Percentiles rank a stretch among this genome's conserved stretches.
Conservation (phyloP, 2,329 filamentous ascomycete genomes). For the Aspergillus tubingensis region DNA sequence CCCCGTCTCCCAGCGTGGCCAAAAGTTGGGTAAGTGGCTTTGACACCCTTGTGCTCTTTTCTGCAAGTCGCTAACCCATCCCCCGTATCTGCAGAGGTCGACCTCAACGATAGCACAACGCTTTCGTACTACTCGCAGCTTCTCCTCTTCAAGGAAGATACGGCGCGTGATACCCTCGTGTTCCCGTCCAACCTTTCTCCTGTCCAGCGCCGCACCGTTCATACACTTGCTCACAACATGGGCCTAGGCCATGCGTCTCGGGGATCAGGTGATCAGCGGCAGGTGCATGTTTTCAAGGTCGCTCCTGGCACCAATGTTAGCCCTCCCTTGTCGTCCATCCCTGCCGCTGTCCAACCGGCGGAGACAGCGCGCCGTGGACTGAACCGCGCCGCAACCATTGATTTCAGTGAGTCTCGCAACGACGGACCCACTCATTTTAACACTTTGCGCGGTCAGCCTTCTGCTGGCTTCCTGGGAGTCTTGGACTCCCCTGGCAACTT, state of each 20-base stretch:
- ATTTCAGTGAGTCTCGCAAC: conserved; percentile 82
- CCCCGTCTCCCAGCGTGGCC: conserved; percentile 60
- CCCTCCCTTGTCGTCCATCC: conserved; percentile 64
- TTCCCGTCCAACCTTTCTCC: conserved; percentile 81
- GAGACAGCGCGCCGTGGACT: conserved; percentile 81
- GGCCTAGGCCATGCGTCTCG: conserved; percentile 87
- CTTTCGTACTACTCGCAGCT: conserved; percentile 89
- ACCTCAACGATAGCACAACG: conserved; percentile 87
- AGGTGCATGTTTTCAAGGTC: conserved; percentile 79
- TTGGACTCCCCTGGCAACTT: conserved; percentile 73
- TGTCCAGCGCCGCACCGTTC: conserved; percentile 82
- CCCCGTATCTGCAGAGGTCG: conserved; percentile 61
- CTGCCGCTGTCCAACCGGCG: conserved; percentile 63
- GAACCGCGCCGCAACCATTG: conserved; percentile 93
- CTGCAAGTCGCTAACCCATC: conserved; percentile 17
- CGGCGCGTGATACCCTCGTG: conserved; percentile 74
- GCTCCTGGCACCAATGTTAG: conserved; percentile 57
- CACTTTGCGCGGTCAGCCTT: conserved; percentile 72
- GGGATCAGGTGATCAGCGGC: conserved; percentile 81
- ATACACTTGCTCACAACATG: conserved; percentile 94
- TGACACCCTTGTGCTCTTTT: not conserved
- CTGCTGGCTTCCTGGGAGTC: conserved; percentile 78
- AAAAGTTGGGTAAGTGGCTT: conserved; percentile 38
- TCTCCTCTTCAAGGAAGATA: conserved; percentile 81
- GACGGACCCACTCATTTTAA: conserved; percentile 72